phyloP scores from a whole-genome alignment of 2,329 filamentous ascomycete species.

The Ophiostoma sp. region DNA sequence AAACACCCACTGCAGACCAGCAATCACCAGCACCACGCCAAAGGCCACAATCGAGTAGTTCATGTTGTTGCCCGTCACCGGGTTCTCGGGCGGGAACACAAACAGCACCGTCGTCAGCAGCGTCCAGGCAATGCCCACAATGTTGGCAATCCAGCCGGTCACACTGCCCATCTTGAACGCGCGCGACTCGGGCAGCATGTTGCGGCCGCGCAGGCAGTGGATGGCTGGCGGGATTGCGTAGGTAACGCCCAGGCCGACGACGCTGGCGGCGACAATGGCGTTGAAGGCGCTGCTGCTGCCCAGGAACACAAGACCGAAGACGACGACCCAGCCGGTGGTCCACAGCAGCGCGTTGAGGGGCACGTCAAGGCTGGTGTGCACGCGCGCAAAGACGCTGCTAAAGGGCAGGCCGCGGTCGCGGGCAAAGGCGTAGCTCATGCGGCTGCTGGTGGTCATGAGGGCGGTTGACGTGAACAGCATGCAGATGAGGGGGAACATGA shows the following conservation, averaged over 20 bases:
- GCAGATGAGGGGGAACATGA: constrained; percentile 63
- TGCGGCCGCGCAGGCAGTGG: constrained; percentile 61
- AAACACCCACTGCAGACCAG: constrained; percentile 43
- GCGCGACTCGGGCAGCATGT: constrained; percentile 53
- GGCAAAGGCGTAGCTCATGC: constrained; percentile 57
- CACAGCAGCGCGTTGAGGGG: constrained; percentile 63
- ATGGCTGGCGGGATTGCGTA: constrained; percentile 70
- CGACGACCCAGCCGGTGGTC: constrained; percentile 52
- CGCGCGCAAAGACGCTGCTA: constrained; percentile 54
- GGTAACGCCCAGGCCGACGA: constrained; percentile 59
- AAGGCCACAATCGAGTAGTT: constrained; percentile 51
- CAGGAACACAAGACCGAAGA: constrained; percentile 48
- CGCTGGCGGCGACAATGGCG: constrained; percentile 37
- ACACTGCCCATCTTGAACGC: constrained; percentile 35
- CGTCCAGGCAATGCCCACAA: constrained; percentile 58
- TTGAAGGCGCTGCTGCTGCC: constrained; percentile 62
- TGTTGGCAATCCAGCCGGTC: constrained; percentile 36
- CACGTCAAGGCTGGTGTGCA: constrained; percentile 57
- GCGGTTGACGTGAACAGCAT: constrained; percentile 58
- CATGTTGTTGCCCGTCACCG: constrained; percentile 63
- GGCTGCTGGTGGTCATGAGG: constrained; percentile 60
- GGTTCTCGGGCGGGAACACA: constrained; percentile 64
- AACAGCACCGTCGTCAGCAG: constrained; percentile 69
- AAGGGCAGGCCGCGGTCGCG: constrained; percentile 62
- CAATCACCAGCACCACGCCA: constrained; percentile 44